phyloP scores from a whole-genome alignment of 2,329 filamentous ascomycete genomes.

The Aspergillus felis region DNA sequence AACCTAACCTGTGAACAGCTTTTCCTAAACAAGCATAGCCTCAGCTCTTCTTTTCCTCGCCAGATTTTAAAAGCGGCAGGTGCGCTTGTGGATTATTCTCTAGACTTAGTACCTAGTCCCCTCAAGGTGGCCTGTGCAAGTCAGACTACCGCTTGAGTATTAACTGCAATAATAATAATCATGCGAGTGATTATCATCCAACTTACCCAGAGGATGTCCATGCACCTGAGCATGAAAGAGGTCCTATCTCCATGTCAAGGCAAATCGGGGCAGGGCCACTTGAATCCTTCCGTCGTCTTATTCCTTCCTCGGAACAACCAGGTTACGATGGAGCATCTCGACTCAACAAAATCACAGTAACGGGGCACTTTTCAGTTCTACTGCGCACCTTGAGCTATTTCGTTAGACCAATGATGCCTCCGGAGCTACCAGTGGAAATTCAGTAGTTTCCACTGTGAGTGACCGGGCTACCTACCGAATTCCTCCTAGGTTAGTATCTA shows the following conservation, averaged over 20 bases:
- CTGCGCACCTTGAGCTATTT: too few relatives aligned
- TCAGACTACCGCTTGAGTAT: background rate
- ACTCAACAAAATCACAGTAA: too few relatives aligned
- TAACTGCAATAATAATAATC: background rate
- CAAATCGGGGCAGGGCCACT: background rate
- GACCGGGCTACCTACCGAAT: background rate
- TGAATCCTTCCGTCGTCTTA: background rate
- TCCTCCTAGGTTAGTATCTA: background rate
- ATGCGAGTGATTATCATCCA: background rate
- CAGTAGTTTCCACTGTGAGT: background rate
- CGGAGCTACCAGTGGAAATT: background rate
- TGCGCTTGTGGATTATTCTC: slow-evolving; percentile 10
- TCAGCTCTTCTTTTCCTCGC: background rate
- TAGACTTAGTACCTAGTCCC: background rate
- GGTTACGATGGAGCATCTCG: too few relatives aligned
- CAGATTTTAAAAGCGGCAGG: slow-evolving; percentile 9
- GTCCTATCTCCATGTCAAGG: background rate
- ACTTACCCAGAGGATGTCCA: background rate
- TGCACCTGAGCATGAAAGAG: background rate
- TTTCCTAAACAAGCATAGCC: too few relatives aligned
- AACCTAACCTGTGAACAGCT: too few relatives aligned
- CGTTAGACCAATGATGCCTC: too few relatives aligned
- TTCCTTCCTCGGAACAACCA: background rate
- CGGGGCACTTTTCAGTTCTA: background rate
- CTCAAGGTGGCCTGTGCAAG: background rate